Base-by-base conservation (phyloP, 169 alveolate species). In the Eimeria necatrix region DNA sequence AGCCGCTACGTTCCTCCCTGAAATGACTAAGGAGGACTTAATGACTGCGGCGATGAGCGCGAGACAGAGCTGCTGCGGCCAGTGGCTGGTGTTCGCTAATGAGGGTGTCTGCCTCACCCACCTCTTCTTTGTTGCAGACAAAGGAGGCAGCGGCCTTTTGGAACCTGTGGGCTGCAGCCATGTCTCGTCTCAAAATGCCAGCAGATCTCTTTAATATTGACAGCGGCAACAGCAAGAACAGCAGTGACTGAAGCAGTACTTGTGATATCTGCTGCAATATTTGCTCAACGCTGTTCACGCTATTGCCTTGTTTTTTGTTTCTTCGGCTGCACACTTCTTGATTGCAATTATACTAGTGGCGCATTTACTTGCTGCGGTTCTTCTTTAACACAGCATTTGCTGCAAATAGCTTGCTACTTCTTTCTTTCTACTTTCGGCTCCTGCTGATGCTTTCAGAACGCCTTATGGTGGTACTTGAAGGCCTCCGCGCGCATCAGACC, bases 1-100 rank as follows among this genome's bases (percentile, higher is more conserved):
- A 0, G 91, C 91, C 8, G 70, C 91, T 9, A 49, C 46, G 16
- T 52, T 51, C 24, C 7, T 51, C 52, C 73, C 74, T n/a, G 91
- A 81, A 49, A 20, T 52, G 91, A 51, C 14, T 4, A 9, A 14
- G 59, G 91, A 81, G 46, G 74, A 81, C 46, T 53, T 52, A n/a
- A 32, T 20, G 49, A 10, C 24, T 7, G 91, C 70, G 70, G 91
- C 70, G 51, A n/a, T 22, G 41, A 41, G 80, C 56, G 53, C 46
- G 60, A 26, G 56, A 59, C 48, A 26, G 78, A 56, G 56, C 14
- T 41, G 59, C 53, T 74, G 41, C 32, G 83, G 52, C 70, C 26
- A 20, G 22, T 87, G 94, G 94, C 94, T 87, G 46, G 94, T 87
- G 14, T 87, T 87, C 22, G 94, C 53, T 4, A 87, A 87, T 22